These are phyloP conservation scores for Thermomucor indicae-seudaticae DNA, from an alignment of 371 early-diverging fungal genomes.

Conservation along the genomic window DNA sequence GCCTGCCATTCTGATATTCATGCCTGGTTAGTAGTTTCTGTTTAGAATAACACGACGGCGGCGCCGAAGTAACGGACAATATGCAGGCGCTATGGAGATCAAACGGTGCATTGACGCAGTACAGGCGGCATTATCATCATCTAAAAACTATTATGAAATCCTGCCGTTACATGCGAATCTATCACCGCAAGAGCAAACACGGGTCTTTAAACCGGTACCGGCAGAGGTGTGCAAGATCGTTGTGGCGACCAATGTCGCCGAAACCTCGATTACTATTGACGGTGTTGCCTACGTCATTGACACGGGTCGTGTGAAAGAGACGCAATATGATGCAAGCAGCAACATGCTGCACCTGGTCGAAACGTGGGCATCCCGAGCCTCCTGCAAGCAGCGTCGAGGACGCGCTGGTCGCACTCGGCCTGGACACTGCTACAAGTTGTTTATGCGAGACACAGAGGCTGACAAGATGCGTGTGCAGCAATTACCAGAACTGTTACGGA, in stretches of 20 bases:
- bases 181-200: slow-evolving; percentile 65
- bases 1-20: slow-evolving; percentile 69
- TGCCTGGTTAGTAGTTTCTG: slow-evolving; percentile 50
- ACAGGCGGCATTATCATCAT: slow-evolving; percentile 17
- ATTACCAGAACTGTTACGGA: slow-evolving; percentile 75
- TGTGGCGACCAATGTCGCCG: slow-evolving; percentile 94
- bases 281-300: slow-evolving; percentile 94
- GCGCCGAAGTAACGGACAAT: not conserved
- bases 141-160: slow-evolving; percentile 36
- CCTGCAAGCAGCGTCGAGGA: slow-evolving; percentile 88
- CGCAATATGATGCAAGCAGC: slow-evolving; percentile 56
- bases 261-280: slow-evolving; percentile 90
- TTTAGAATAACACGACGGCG: too few relatives aligned
- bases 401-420: slow-evolving; percentile 89
- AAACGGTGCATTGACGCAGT: slow-evolving; percentile 61
- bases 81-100: slow-evolving; percentile 67
- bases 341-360: slow-evolving; percentile 54
- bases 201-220: slow-evolving; percentile 59
- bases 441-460: slow-evolving; percentile 46
- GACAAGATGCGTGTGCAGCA: slow-evolving; percentile 59
- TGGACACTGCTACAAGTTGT: slow-evolving; percentile 78
- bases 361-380: slow-evolving; percentile 67
- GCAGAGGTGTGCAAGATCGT: slow-evolving; percentile 79
- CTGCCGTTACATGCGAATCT: slow-evolving; percentile 76
- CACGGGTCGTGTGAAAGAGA: slow-evolving; percentile 83